Evolutionary conservation across 352 stramenopile species (phyloP).

Genomic region (Pythium coloratum): DNA sequence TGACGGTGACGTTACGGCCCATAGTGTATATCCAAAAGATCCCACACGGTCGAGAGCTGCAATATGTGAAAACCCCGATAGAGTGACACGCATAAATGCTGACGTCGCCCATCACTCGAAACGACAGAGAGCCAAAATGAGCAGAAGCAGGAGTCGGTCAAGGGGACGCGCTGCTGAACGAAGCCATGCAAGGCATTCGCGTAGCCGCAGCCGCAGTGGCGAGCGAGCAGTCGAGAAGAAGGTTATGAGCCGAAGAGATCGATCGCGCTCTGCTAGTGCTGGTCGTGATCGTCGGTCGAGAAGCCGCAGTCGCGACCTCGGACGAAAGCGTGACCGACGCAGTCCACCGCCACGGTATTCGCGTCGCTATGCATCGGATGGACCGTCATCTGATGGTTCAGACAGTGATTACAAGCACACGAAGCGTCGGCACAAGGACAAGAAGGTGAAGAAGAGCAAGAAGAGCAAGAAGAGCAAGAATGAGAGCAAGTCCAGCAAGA

Average conservation of each 20-base stretch:
- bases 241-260: neutral
- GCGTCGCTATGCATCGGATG: neutral
- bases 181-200: neutral
- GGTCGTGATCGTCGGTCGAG: conserved; percentile 7
- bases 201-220: conserved; percentile 18
- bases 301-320: conserved; percentile 15
- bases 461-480: conserved; percentile 17
- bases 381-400: neutral
- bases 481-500: conserved; percentile 9
- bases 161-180: conserved; percentile 3
- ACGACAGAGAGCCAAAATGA: neutral
- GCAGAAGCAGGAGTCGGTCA: conserved; percentile 17
- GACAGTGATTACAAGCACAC: neutral
- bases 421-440: conserved; percentile 12
- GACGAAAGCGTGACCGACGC: neutral
- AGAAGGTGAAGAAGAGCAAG: conserved; percentile 14
- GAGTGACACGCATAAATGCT: conserved; percentile 5
- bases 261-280: neutral
- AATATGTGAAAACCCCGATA: conserved; percentile 1
- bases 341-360: conserved; percentile 9
- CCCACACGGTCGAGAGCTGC: conserved; percentile 12
- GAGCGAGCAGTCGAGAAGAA: neutral
- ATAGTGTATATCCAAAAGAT: conserved; percentile 15
- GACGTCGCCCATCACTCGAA: neutral
- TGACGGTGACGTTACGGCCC: neutral